Base-by-base conservation (phyloP, 176 grass and related monocot species). In the Musa acuminata region DNA sequence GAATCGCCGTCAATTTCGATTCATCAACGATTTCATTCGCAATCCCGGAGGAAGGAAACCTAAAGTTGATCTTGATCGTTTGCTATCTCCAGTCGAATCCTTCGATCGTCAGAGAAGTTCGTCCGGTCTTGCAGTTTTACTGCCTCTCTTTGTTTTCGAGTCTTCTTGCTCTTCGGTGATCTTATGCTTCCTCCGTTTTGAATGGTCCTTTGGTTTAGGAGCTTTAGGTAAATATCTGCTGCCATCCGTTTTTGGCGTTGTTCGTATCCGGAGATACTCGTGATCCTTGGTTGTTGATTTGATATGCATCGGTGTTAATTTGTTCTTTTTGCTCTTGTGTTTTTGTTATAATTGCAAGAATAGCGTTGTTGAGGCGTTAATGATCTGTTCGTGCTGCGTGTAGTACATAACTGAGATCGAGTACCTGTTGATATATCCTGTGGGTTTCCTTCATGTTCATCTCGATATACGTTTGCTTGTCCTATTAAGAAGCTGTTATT, bases 71-170 rank as follows among this genome's bases (percentile, higher is more conserved):
- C 67, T 70, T 19, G 17, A 51, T 70, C 16, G 13, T 7, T 20
- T 3, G 24, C 23, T 27, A 5, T 10, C 13, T 6, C 63, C 35
- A 8, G 19, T 20, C 67, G 29, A 70, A n/a, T 13, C 51, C 71
- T 3, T 73, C 59, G 58, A 64, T 76, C 48, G 12, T 13, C 29
- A 48, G 51, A 76, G 59, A 76, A 76, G 74, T 76, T 76, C 74
- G 74, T 76, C 43, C 20, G 58, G 58, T 64, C 29, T 76, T 19
- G 74, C 35, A 14, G 74, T 51, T 76, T 24, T 24, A 23, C 8
- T 50, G 29, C 58, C 16, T 2, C 8, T 64, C 64, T 76, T 35
- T 24, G 27, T 75, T 24, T 11, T 20, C 35, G 35, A 43, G 13
- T 60, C 23, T 49, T 62, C 11, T 20, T 52, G 24, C 24, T 58